Evolutionary conservation across 2,329 filamentous ascomycete species (phyloP), one percentile per base, ranked within the genome.

Genomic region (Alternaria angustiovoidea): DNA sequence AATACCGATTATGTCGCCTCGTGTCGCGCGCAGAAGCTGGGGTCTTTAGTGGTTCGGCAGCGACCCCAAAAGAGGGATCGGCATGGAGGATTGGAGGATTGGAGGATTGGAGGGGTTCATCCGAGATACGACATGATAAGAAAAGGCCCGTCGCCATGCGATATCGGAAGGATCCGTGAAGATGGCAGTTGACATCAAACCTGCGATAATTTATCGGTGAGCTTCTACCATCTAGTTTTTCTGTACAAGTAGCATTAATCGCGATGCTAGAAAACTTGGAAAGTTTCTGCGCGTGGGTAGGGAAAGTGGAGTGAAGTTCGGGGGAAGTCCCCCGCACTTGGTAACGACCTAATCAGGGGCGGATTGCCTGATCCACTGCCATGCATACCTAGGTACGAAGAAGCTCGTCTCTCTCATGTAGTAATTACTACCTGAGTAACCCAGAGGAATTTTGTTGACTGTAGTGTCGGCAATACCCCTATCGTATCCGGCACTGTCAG

Each of bases 51-150:
- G 63, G 64, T 60, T 56, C 30, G 59, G 61, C 46, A 53, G 44
- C 44, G 20, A 30, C 53, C 49, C 62, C 58, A 57, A 59, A 55
- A 62, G 55, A 42, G 46, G 52, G 52, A 58, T 66, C 51, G 44
- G 48, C 58, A 34, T 51, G 58, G 38, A 36, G 47, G 57, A 20
- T 56, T 42, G 46, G 34, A 36, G 47, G 57, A 20, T 56, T 42
- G 46, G 34, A 47, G 38, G 18, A 54, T 43, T 59, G 57, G 56
- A 57, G 32, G 57, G 46, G 53, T 46, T 60, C 20, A 26, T 41
- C 28, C 55, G 48, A 53, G 54, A 39, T 58, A 49, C 41, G 32
- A 36, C 5, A 42, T 64, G 64, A 66, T 66, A 64, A 66, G 61
- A 62, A 49, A 61, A 42, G 53, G 53, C 26, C 57, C 46, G 61